Percentiles rank a stretch among this genome's conserved stretches.
phyloP scores from a whole-genome alignment of 2,329 filamentous ascomycete genomes.

The Nakataea oryzae region DNA sequence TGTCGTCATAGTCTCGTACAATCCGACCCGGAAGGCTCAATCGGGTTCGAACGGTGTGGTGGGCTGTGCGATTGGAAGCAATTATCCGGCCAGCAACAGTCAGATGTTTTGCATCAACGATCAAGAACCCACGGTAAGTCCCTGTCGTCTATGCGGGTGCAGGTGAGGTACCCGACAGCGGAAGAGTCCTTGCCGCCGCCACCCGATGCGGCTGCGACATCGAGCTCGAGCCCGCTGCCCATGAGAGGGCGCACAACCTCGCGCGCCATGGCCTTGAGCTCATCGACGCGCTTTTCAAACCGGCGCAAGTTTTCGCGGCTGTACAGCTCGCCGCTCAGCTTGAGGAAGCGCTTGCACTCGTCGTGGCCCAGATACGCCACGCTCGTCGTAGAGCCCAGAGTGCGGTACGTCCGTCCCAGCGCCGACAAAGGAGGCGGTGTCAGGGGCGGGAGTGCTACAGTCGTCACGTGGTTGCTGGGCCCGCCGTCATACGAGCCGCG shows the following conservation, averaged over 20 bases:
- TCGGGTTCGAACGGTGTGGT: neutral
- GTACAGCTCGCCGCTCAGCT: slow-evolving; percentile 72
- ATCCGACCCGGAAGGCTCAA: neutral
- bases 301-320: slow-evolving; percentile 74
- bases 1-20: neutral
- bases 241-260: slow-evolving; percentile 79
- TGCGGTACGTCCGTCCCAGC: slow-evolving; percentile 65
- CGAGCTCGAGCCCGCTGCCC: slow-evolving; percentile 74
- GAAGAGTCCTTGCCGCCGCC: slow-evolving; percentile 25
- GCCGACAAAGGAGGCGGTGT: slow-evolving; percentile 42
- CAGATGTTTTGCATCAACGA: slow-evolving; percentile 9
- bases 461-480: slow-evolving; percentile 14
- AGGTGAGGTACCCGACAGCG: slow-evolving; percentile 37
- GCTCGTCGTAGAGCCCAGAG: slow-evolving; percentile 54
- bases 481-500: slow-evolving; percentile 13
- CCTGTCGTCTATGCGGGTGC: slow-evolving; percentile 34
- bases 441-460: slow-evolving; percentile 14
- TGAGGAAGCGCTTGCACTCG: slow-evolving; percentile 83
- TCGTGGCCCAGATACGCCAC: slow-evolving; percentile 68
- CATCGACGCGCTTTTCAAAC: slow-evolving; percentile 81
- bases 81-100: no score
- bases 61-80: no score
- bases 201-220: slow-evolving; percentile 34
- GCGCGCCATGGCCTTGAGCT: slow-evolving; percentile 74
- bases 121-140: slow-evolving; percentile 40